Evolutionary conservation across 176 grass and related monocot genomes (phyloP).

Genomic region (Phragmites australis): DNA sequence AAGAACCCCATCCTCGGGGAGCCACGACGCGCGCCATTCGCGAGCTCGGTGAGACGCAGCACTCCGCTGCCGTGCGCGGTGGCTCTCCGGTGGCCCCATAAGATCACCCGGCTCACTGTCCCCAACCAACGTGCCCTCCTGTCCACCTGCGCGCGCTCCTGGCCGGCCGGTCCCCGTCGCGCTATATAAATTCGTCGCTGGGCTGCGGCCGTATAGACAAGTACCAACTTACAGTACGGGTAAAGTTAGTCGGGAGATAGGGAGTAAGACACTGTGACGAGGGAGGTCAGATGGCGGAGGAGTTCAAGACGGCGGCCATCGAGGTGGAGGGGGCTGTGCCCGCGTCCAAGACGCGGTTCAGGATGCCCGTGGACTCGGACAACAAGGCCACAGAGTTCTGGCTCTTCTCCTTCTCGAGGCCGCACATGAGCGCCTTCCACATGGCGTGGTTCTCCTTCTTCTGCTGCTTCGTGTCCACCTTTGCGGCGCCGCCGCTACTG

Average conservation of each 20-base stretch:
- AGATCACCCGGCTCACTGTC: slow-evolving; percentile 31
- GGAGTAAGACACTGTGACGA: not conserved
- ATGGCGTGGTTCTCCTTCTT: slow-evolving; percentile 99
- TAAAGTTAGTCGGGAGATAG: not conserved
- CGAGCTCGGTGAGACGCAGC: slow-evolving; percentile 8
- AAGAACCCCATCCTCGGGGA: not conserved
- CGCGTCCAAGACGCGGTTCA: slow-evolving; percentile 50
- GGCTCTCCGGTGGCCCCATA: slow-evolving; percentile 32
- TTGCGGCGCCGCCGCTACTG: slow-evolving; percentile 81
- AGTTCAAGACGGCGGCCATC: slow-evolving; percentile 33
- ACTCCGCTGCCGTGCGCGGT: slow-evolving; percentile 22
- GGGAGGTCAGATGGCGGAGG: slow-evolving; percentile 2
- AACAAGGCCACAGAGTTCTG: slow-evolving; percentile 93
- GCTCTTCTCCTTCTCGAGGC: slow-evolving; percentile 71
- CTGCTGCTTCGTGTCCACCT: slow-evolving; percentile 92
- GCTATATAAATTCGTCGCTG: slow-evolving; percentile 26
- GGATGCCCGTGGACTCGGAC: slow-evolving; percentile 85
- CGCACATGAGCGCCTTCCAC: slow-evolving; percentile 96
- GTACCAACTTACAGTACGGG: not conserved
- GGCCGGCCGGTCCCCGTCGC: not conserved
- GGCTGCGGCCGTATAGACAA: not conserved
- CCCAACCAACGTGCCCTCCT: slow-evolving; percentile 22
- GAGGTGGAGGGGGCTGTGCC: slow-evolving; percentile 25
- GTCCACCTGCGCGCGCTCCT: not conserved
- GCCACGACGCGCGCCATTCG: slow-evolving; percentile 5